Base-by-base conservation (phyloP, 139 green algal species). In the Mychonastes homosphaera region DNA sequence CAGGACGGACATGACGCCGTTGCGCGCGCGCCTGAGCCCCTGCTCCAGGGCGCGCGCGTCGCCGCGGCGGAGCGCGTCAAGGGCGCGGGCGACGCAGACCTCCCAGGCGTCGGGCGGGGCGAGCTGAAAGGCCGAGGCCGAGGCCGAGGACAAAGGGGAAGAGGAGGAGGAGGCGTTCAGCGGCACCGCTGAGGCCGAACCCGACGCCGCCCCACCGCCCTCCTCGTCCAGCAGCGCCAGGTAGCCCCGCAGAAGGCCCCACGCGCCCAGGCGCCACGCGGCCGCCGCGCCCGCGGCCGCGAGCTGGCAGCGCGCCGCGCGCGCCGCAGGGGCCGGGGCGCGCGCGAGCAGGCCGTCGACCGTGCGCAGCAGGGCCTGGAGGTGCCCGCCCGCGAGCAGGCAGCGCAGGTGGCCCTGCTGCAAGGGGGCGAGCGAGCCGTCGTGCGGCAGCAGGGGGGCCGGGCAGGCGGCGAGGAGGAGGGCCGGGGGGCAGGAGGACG, bases 201-300 rank as follows among this genome's bases (percentile, higher is more conserved):
- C 26, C 48, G 7, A 13, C 51, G 36, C 40, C 38, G 32, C 50
- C 32, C 40, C 40, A 33, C 9, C n/a, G 28, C 34, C 19, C 40
- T 38, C 54, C 35, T 70, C 9, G 45, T 44, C 33, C 2, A 69
- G 24, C 6, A 67, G 38, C 26, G 46, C 45, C 29, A 90, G 43
- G 52, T 85, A 87, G 7, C 67, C 61, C 8, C 84, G 68, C 56
- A 96, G 67, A n/a, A 72, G 29, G 0, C 74, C 62, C 90, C 89
- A 97, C 15, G 74, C 51, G 1, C 88, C 90, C 64, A 96, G 70
- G 1, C 90, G 78, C 91, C 90, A 97, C 0, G 85, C 75, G 10
- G 87, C 85, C 5, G 83, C 83, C 18, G 89, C 73, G 3, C 84
- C 89, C 15, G 65, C 35, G 4, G 82, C 76, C 0, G 75, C 72